A percentile compares a stretch with the other conserved stretches of the same genome.
Evolutionary conservation across 768 basidiomycete species (phyloP).

Genomic region (Macrolepiota fuliginosa): DNA sequence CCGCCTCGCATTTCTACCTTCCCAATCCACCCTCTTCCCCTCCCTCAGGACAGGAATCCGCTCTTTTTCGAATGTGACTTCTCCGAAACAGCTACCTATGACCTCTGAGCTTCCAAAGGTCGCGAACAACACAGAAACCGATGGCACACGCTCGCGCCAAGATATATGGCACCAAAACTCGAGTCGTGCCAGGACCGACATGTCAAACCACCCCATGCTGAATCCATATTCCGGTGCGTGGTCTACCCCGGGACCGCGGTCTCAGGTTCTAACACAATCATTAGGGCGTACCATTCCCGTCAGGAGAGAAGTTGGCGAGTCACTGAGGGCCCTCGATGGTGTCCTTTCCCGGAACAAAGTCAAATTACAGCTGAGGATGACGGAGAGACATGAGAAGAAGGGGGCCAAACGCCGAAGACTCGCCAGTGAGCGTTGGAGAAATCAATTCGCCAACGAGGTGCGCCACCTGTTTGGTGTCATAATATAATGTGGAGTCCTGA

Average conservation of each 20-base stretch:
- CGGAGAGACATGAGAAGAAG: constrained; percentile 77
- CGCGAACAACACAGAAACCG: not conserved
- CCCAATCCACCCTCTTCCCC: not conserved
- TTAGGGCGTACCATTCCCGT: constrained; percentile 65
- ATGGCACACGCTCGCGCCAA: constrained; percentile 24
- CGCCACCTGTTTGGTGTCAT: constrained; percentile 20
- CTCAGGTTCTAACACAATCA: constrained; percentile 11
- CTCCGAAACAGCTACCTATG: not conserved
- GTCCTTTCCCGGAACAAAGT: constrained; percentile 59
- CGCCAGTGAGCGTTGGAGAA: constrained; percentile 75
- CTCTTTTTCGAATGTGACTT: not conserved
- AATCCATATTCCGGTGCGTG: constrained; percentile 55
- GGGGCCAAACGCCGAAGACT: constrained; percentile 76
- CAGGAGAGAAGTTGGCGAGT: constrained; percentile 39
- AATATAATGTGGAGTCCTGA: constrained; percentile 10
- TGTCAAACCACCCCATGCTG: constrained; percentile 30
- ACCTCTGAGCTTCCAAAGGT: not conserved
- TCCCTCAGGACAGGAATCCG: not conserved
- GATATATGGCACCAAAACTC: constrained; percentile 40
- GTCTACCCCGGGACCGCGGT: not conserved
- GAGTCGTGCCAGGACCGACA: constrained; percentile 20
- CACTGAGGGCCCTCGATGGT: constrained; percentile 47
- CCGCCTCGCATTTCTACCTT: not conserved
- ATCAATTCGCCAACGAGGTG: constrained; percentile 77
- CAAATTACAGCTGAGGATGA: constrained; percentile 41